Evolutionary conservation across 2,329 filamentous ascomycete species (phyloP), one percentile per base, ranked within the genome.

Genomic region (Exophiala bonariae): DNA sequence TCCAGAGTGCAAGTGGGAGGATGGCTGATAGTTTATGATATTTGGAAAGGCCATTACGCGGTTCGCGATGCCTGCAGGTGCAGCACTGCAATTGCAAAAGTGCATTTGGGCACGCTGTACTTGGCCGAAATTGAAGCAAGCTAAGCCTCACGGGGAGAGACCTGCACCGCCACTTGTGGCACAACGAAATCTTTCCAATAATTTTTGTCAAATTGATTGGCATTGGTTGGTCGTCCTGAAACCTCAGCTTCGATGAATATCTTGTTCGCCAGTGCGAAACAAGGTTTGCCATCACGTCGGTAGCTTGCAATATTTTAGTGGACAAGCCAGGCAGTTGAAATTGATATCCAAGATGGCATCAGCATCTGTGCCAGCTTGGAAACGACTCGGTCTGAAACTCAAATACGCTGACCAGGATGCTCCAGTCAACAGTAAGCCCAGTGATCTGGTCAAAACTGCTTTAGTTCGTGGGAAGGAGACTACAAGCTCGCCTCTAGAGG

Each of bases 311-410:
- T n/a, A n/a, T n/a, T n/a, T n/a, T n/a, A n/a, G n/a, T n/a, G n/a
- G n/a, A n/a, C n/a, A n/a, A n/a, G n/a, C n/a, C n/a, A n/a, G n/a
- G n/a, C 13, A 7, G 16, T 33, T 32, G 20, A 26, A 43, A 32
- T 19, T 14, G 7, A 30, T 28, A 14, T 31, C 14, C 23, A 41
- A 28, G 26, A 57, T 57, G 47, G 41, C 33, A 38, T 44, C 44
- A 45, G 31, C 36, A 16, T 28, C 33, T 28, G 64, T 77, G 38
- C 79, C 81, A 23, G 79, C 80, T 50, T 83, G 79, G 79, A 82
- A 81, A 62, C 71, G 76, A 60, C 66, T 82, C 45, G 80, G 79
- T 28, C 68, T 82, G 51, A 81, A 81, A 67, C 68, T 81, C 57
- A 83, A 82, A 63, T 74, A 74, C 60, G 70, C 73, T 36, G 71